These are phyloP conservation scores for Chlorociboria aeruginascens DNA, from an alignment of 495 filamentous ascomycete genomes.

Conservation along the genomic window DNA sequence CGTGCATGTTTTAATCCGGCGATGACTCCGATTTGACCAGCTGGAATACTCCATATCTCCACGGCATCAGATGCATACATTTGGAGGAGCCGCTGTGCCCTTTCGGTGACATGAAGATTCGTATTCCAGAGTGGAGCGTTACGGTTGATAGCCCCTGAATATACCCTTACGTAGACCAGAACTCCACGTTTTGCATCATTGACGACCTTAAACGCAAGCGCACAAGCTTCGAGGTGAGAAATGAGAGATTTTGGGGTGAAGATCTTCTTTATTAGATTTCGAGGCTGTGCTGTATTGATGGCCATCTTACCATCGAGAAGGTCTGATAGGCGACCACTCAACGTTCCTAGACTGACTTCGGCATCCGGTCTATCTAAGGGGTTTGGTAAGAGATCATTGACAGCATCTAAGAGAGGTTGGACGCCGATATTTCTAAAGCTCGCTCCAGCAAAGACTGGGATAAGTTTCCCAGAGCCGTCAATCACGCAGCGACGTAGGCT, in stretches of 20 bases:
- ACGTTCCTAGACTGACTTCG: conserved; percentile 54
- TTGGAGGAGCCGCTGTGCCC: conserved; percentile 67
- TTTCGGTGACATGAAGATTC: conserved; percentile 69
- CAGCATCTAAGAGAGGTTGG: conserved; percentile 79
- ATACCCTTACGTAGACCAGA: conserved; percentile 85
- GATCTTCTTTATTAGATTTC: conserved; percentile 14
- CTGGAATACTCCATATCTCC: conserved; percentile 65
- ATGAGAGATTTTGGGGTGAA: conserved; percentile 22
- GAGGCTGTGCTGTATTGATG: conserved; percentile 22
- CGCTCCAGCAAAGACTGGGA: conserved; percentile 84
- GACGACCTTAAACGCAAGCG: conserved; percentile 93
- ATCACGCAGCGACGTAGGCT: conserved; percentile 65
- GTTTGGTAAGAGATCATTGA: conserved; percentile 75
- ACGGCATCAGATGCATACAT: conserved; percentile 88
- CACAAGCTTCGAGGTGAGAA: conserved; percentile 56
- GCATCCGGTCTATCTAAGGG: conserved; percentile 69
- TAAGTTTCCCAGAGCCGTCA: conserved; percentile 46
- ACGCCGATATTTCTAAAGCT: conserved; percentile 93
- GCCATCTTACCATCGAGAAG: conserved; percentile 30
- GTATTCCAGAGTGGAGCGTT: conserved; percentile 78
- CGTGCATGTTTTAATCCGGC: conserved; percentile 78
- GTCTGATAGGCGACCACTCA: conserved; percentile 36
- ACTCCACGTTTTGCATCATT: conserved; percentile 77
- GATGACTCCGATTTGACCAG: conserved; percentile 95
- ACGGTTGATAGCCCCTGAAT: conserved; percentile 67